Percentiles rank a stretch among this genome's conserved stretches.
phyloP scores from a whole-genome alignment of 75 land plant genomes.

The Picea sitchensis region DNA sequence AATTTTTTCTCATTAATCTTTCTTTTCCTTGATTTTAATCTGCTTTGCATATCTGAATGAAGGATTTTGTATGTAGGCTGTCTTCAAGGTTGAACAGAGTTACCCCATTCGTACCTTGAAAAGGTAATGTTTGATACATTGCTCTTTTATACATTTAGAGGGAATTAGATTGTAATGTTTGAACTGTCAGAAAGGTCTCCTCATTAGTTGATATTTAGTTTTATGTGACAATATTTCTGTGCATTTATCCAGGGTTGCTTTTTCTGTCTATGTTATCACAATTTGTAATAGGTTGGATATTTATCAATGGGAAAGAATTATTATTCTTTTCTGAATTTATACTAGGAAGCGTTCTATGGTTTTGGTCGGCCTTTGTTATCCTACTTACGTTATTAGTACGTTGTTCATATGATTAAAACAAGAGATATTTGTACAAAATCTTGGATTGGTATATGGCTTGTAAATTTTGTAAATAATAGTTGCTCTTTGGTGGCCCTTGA shows the following conservation, averaged over 20 bases:
- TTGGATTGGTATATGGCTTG: neutral
- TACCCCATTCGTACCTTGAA: neutral
- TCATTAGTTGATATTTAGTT: conserved; percentile 1
- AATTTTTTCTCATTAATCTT: neutral
- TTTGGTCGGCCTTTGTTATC: neutral
- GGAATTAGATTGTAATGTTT: neutral
- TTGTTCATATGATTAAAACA: neutral
- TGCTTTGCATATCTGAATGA: neutral
- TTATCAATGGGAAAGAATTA: neutral
- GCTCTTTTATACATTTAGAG: neutral
- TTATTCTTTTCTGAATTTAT: neutral
- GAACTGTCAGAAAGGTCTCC: neutral
- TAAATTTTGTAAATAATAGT: neutral
- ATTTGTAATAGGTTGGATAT: neutral
- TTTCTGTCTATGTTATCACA: neutral
- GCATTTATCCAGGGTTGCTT: neutral
- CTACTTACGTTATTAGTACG: neutral
- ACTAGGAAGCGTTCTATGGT: neutral
- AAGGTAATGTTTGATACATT: neutral
- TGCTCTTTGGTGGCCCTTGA: neutral
- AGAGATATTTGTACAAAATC: neutral
- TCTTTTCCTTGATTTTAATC: neutral
- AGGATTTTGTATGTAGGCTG: neutral
- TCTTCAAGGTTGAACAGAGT: neutral
- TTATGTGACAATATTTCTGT: neutral